Conservation (phyloP, 202 grass and related monocot species). For the Miscanthus sacchariflorus region DNA sequence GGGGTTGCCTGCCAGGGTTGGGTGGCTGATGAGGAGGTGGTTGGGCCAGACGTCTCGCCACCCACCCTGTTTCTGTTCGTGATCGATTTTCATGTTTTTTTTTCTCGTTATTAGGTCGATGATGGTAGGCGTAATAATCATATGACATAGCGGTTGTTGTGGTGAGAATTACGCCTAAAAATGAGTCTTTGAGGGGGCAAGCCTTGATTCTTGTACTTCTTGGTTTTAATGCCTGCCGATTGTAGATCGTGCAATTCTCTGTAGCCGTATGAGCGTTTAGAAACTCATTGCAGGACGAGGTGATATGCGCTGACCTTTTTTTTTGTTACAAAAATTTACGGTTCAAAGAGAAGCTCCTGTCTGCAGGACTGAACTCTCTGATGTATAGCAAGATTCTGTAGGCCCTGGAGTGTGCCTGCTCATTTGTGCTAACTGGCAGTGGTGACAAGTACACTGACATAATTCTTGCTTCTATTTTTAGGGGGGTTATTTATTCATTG, state of each 20-base stretch:
- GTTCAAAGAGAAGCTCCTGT: conserved; percentile 3
- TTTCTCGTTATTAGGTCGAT: conserved; percentile 10
- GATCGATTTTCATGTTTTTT: conserved; percentile 33
- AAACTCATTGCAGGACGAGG: background rate
- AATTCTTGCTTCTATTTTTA: conserved; percentile 53
- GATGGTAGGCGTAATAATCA: conserved; percentile 7
- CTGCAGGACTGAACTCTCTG: background rate
- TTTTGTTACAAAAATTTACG: background rate
- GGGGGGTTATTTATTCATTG: conserved; percentile 1
- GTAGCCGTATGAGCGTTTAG: background rate
- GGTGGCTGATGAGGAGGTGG: conserved; percentile 22
- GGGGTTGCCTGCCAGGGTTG: conserved; percentile 5
- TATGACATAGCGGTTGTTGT: conserved; percentile 3
- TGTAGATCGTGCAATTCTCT: conserved; percentile 33
- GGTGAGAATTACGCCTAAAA: conserved; percentile 20
- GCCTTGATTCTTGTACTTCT: background rate
- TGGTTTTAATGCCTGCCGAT: conserved; percentile 16
- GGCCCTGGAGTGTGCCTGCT: conserved; percentile 42
- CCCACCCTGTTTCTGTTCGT: conserved; percentile 35
- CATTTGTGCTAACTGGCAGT: conserved; percentile 28
- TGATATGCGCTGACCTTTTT: background rate
- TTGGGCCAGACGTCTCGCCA: conserved; percentile 34
- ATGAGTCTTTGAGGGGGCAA: background rate
- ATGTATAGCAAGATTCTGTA: conserved; percentile 49
- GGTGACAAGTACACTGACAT: conserved; percentile 13